A percentile compares a stretch with the other conserved stretches of the same genome.
phyloP scores from a whole-genome alignment of 2,329 filamentous ascomycete species.

The Mollisia scopiformis region DNA sequence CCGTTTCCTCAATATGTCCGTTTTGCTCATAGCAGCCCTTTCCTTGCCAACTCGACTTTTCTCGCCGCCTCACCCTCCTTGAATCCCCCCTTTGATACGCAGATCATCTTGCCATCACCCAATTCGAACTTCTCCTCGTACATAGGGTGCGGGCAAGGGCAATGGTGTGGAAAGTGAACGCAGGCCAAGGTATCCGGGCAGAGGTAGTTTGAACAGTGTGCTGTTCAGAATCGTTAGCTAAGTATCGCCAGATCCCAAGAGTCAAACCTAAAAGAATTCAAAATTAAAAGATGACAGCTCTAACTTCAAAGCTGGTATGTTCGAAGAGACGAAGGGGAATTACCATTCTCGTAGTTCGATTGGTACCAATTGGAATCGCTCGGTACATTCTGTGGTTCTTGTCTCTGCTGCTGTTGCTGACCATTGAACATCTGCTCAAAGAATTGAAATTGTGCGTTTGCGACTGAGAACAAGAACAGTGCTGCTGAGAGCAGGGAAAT shows the following conservation, averaged over 20 bases:
- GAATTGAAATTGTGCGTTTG: conserved; percentile 87
- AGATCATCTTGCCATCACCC: conserved; percentile 72
- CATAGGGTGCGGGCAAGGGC: conserved; percentile 81
- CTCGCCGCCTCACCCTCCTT: conserved; percentile 70
- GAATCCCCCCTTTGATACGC: conserved; percentile 76
- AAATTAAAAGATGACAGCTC: neutral
- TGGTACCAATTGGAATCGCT: conserved; percentile 85
- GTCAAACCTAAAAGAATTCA: neutral
- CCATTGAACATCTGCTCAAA: conserved; percentile 96
- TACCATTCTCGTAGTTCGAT: conserved; percentile 69
- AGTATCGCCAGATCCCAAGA: neutral
- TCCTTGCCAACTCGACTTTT: conserved; percentile 80
- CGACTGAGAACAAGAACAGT: conserved; percentile 60
- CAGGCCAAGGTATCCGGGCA: conserved; percentile 94
- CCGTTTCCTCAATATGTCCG: neutral
- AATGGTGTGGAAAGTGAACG: conserved; percentile 96
- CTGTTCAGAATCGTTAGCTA: conserved; percentile 43
- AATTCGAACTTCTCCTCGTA: conserved; percentile 79
- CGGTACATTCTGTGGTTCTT: conserved; percentile 74
- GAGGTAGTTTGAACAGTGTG: conserved; percentile 90
- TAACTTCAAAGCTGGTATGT: neutral
- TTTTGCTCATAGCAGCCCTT: conserved; percentile 65
- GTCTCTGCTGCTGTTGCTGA: conserved; percentile 41
- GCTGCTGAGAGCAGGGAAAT: conserved; percentile 46
- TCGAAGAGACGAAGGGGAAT: conserved; percentile 17